Conservation (phyloP, 2,329 filamentous ascomycete genomes). For the Zasmidium citrigriseum region DNA sequence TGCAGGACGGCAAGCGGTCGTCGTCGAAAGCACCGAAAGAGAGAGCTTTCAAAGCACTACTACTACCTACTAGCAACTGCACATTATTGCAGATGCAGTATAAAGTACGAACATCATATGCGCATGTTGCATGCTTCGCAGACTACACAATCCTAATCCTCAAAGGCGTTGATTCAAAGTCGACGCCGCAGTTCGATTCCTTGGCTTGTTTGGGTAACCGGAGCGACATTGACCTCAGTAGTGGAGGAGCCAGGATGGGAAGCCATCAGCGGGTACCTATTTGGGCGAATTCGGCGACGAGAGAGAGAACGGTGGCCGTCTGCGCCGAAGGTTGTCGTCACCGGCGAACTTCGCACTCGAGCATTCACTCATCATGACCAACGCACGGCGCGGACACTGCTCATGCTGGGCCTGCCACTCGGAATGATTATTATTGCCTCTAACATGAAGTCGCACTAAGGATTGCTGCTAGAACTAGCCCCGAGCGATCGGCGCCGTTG, state of each 20-base stretch:
- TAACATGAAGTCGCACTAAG: constrained; percentile 8
- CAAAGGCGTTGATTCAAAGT: neutral
- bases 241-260: no score
- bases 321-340: neutral
- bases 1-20: neutral
- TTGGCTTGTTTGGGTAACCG: neutral
- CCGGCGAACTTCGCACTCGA: neutral
- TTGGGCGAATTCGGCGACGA: neutral
- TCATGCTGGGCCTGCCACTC: constrained; percentile 1
- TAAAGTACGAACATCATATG: neutral
- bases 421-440: neutral
- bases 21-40: neutral
- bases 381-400: neutral
- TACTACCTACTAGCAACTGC: neutral
- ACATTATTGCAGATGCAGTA: neutral
- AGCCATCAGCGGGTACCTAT: neutral
- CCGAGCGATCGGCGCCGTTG: neutral
- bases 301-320: neutral
- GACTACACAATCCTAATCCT: neutral
- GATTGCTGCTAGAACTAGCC: neutral
- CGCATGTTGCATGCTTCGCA: neutral
- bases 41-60: neutral
- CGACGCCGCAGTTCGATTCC: neutral
- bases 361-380: neutral
- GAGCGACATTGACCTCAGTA: neutral